Conservation (phyloP, 1,139 yeast species). For the Kodamaea anthophila region DNA sequence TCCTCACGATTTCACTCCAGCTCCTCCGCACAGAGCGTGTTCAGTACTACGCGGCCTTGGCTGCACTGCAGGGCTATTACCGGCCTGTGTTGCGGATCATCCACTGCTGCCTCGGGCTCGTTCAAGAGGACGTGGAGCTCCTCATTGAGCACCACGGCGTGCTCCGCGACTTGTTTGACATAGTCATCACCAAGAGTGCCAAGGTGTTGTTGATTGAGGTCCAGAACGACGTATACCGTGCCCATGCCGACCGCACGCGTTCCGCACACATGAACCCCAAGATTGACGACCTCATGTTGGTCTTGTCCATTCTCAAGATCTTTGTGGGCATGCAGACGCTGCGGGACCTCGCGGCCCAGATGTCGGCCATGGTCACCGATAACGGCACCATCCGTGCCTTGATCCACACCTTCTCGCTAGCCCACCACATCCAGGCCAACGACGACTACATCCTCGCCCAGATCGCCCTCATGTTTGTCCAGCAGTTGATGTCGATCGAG, state of each 20-base stretch:
- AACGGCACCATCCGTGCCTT: constrained; percentile 60
- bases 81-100: constrained; percentile 58
- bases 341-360: constrained; percentile 39
- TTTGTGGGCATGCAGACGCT: constrained; percentile 50
- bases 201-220: constrained; percentile 48
- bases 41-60: constrained; percentile 37
- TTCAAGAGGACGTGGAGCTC: constrained; percentile 35
- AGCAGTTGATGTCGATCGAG: constrained; percentile 60
- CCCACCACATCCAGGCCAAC: constrained; percentile 56
- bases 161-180: constrained; percentile 50
- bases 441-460: constrained; percentile 71
- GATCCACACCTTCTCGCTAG: constrained; percentile 59
- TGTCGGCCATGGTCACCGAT: constrained; percentile 50
- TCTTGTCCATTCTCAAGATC: constrained; percentile 57
- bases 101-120: constrained; percentile 41
- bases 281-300: constrained; percentile 59
- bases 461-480: constrained; percentile 59
- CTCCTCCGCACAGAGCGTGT: constrained; percentile 43
- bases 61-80: constrained; percentile 38
- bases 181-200: constrained; percentile 56
- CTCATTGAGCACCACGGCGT: constrained; percentile 46
- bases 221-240: constrained; percentile 47
- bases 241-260: constrained; percentile 27
- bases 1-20: constrained; percentile 36
- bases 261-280: constrained; percentile 31